phyloP scores from a whole-genome alignment of 1,284 basidiomycete species.

The Thecaphora thlaspeos region DNA sequence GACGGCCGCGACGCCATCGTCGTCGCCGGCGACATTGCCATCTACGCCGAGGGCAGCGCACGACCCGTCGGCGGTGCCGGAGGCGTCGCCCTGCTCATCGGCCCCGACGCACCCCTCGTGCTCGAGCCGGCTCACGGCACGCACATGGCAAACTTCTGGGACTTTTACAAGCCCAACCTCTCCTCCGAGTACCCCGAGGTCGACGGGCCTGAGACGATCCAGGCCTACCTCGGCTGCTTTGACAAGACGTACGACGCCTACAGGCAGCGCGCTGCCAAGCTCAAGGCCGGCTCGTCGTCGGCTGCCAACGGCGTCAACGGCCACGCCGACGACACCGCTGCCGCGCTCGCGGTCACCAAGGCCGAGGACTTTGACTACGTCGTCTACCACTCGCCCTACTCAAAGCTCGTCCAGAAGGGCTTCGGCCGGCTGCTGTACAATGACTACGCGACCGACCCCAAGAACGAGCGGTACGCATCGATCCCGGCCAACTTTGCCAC shows the following conservation, averaged over 20 bases:
- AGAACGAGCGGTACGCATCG: slow-evolving; percentile 70
- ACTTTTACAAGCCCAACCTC: slow-evolving; percentile 58
- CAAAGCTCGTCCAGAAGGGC: slow-evolving; percentile 97
- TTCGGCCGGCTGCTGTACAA: slow-evolving; percentile 89
- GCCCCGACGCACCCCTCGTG: slow-evolving; percentile 89
- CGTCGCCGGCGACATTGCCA: slow-evolving; percentile 94
- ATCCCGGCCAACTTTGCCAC: slow-evolving; percentile 68
- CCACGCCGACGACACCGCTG: slow-evolving; percentile 33
- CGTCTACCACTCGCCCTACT: slow-evolving; percentile 83
- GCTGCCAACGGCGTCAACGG: slow-evolving; percentile 19
- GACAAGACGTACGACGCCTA: slow-evolving; percentile 85
- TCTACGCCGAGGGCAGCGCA: slow-evolving; percentile 93
- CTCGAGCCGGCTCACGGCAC: slow-evolving; percentile 94
- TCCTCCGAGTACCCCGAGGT: slow-evolving; percentile 84
- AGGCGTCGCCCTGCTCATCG: slow-evolving; percentile 89
- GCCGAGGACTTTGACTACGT: slow-evolving; percentile 82
- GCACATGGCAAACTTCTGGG: slow-evolving; percentile 94
- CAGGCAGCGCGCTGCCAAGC: slow-evolving; percentile 75
- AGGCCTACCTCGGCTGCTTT: slow-evolving; percentile 89
- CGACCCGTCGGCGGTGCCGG: slow-evolving; percentile 96
- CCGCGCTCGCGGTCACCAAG: slow-evolving; percentile 61
- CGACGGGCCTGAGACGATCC: slow-evolving; percentile 93
- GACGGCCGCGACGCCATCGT: slow-evolving; percentile 97
- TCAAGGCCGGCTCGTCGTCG: slow-evolving; percentile 13
- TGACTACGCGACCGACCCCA: slow-evolving; percentile 82